phyloP scores from a whole-genome alignment of 1,139 yeast species.

The Pichia sorboxylosa region DNA sequence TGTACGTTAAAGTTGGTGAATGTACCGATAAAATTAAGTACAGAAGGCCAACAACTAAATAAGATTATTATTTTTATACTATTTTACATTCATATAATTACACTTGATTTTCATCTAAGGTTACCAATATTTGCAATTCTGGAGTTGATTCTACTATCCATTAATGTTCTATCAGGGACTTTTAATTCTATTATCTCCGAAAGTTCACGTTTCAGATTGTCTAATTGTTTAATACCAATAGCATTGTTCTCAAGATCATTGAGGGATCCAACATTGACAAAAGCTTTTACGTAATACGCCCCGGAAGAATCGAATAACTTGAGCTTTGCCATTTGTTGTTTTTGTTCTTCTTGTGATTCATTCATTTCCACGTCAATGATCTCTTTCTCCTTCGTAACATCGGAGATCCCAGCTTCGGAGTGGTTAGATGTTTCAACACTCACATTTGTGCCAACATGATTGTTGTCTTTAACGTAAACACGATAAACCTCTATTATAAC shows the following conservation, averaged over 20 bases:
- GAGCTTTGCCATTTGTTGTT: slow-evolving; percentile 13
- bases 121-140: slow-evolving; percentile 15
- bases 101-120: too few species aligned
- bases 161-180: slow-evolving; percentile 66
- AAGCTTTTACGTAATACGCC: slow-evolving; percentile 53
- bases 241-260: slow-evolving; percentile 69
- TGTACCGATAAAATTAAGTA: neutral
- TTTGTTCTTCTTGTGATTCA: slow-evolving; percentile 13
- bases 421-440: neutral
- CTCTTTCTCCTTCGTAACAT: neutral
- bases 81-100: too few species aligned
- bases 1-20: slow-evolving; percentile 43
- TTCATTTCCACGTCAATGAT: neutral
- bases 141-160: slow-evolving; percentile 58
- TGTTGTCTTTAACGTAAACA: slow-evolving; percentile 25
- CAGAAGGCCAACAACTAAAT: too few species aligned
- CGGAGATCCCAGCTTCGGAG: neutral
- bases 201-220: slow-evolving; percentile 51
- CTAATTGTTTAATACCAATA: slow-evolving; percentile 52
- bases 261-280: slow-evolving; percentile 55
- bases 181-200: slow-evolving; percentile 55
- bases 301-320: slow-evolving; percentile 44
- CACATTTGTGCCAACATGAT: too few species aligned
- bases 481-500: slow-evolving; percentile 50
- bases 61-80: too few species aligned